A percentile compares a stretch with the other conserved stretches of the same genome.
phyloP scores from a whole-genome alignment of 208 protist species.

The Blechomonas ayalai region DNA sequence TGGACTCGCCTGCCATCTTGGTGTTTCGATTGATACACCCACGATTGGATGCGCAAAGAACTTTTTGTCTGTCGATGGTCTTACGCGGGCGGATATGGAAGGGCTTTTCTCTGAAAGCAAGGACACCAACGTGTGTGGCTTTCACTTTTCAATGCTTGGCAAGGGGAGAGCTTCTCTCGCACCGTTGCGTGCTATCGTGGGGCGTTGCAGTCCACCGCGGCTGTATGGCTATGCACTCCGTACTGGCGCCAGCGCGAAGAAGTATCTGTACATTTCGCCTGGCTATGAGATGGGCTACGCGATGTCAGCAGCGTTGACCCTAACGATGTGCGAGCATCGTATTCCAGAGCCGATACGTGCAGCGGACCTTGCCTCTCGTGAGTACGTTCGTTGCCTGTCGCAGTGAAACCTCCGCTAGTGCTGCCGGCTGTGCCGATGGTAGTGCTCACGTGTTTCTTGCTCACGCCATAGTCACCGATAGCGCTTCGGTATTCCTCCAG shows the following conservation, averaged over 20 bases:
- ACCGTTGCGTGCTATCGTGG: too few species aligned
- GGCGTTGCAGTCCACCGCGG: not conserved
- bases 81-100: slow-evolving; percentile 41
- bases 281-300: slow-evolving; percentile 82
- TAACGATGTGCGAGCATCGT: slow-evolving; percentile 38
- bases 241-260: slow-evolving; percentile 29
- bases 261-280: slow-evolving; percentile 91
- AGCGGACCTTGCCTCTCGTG: slow-evolving; percentile 86
- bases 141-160: too few species aligned
- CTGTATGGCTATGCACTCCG: slow-evolving; percentile 62
- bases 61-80: slow-evolving; percentile 81
- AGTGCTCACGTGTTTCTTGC: not conserved
- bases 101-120: too few species aligned
- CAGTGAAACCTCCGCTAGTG: not conserved
- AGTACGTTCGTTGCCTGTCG: slow-evolving; percentile 41
- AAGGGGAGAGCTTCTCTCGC: too few species aligned
- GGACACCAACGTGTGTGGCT: too few species aligned
- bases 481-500: too few species aligned
- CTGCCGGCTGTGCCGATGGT: not conserved
- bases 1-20: slow-evolving; percentile 93
- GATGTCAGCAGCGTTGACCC: slow-evolving; percentile 46
- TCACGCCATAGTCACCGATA: too few species aligned
- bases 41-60: slow-evolving; percentile 92
- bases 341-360: slow-evolving; percentile 92
- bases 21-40: slow-evolving; percentile 82